Evolutionary conservation across 306 rosid genomes (phyloP), one percentile per base, ranked within the genome.

Genomic region (Cucumis melo): DNA sequence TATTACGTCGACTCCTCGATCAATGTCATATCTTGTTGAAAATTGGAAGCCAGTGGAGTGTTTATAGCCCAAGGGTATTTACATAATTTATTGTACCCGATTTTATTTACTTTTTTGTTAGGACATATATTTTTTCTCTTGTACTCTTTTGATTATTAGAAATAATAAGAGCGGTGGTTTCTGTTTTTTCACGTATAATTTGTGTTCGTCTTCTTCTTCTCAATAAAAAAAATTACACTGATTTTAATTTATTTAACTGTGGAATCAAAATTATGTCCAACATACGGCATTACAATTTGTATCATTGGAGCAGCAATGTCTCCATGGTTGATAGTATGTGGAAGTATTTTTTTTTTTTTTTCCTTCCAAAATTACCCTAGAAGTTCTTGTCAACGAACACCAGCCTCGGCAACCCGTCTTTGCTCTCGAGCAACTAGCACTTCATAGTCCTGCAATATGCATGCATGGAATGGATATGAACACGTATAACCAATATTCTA

Each of bases 361-460:
- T 48, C 15, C 60, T 50, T 72, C 60, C 16, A 27, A 48, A 50
- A 34, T 74, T 34, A 74, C 64, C 64, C 36, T n/a, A 8, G 44
- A 46, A 8, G 46, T 51, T 77, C 57, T 73, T 10, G 38, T 93
- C 84, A 88, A 12, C 78, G 42, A 81, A 62, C 78, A 62, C 87
- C 85, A 39, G 93, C 91, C 89, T 90, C 70, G 20, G 89, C 89
- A 68, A 89, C 57, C 56, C 59, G 84, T 79, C 78, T 85, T 71
- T 80, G 88, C 44, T 86, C 81, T 59, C 87, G 82, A 56, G 83
- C 85, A 79, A 81, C 80, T 54, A 91, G 97, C 82, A 82, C 60
- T 73, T 91, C 95, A 32, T 77, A 83, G 73, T 94, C 97, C 97
- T 91, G 89, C 84, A 48, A 27, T 57, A 61, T 51, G 72, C 20